Evolutionary conservation across 2,329 filamentous ascomycete species (phyloP), one percentile per base, ranked within the genome.

Genomic region (Colletotrichum chlorophyti): DNA sequence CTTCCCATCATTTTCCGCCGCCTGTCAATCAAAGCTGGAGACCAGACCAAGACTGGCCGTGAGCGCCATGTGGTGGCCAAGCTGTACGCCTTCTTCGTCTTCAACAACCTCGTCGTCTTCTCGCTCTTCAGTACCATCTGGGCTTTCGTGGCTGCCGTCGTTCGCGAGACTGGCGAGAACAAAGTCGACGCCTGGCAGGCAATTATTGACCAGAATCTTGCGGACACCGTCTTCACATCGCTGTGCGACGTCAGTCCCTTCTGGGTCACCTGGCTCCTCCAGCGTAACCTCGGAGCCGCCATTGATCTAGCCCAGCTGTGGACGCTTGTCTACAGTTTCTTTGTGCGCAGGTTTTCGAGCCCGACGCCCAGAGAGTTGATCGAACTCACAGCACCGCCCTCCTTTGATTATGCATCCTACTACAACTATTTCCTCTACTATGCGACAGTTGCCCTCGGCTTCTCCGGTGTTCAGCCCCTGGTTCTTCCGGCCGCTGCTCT

Each of bases 381-480:
- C 65, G 91, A 97, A 72, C 85, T 95, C 69, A 97, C 93, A 1
- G 95, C 95, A 4, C 95, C 95, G 1, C 93, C 91, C 2, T 81
- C 91, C 0, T 97, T 99, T 71, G 93, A 98, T 65, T 98, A 97
- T 69, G 92, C 95, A 58, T 92, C 87, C 66, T 98, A 98, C 76
- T 99, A 97, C 83, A 98, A 97, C 74, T 98, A 96, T 73, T 97
- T 97, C 74, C 80, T 98, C 26, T 99, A 91, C 76, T 99, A 98
- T 76, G 82, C 90, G 21, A 97, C 94, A 0, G 91, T 98, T 27
- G 90, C 92, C 0, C 80, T 99, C 14, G 92, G 88, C 67, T 97
- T 95, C 69, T 87, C 89, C 2, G 86, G 88, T 2, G 81, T 98
- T 49, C 95, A 98, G 73, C 95, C 95, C 0, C 81, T 98, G 21